These are phyloP conservation scores for Alloteropsis semialata DNA, from an alignment of 176 grass and related monocot species.

Conservation along the genomic window DNA sequence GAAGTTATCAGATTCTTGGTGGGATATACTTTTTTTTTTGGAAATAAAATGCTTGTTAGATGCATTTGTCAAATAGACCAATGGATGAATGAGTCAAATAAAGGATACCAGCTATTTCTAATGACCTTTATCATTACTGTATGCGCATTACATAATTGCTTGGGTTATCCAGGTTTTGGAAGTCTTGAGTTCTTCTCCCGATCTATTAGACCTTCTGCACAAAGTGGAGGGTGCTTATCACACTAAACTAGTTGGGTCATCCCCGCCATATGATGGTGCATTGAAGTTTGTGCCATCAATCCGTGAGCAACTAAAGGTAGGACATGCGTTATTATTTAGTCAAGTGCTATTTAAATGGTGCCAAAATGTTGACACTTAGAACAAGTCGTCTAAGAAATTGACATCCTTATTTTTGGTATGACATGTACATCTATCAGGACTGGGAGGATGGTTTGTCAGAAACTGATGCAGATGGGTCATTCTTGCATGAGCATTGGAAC, in stretches of 20 bases:
- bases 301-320: conserved; percentile 62
- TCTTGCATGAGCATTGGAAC: conserved; percentile 68
- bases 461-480: conserved; percentile 70
- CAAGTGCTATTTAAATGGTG: neutral
- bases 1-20: neutral
- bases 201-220: conserved; percentile 61
- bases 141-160: conserved; percentile 1
- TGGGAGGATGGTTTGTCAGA: conserved; percentile 82
- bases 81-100: neutral
- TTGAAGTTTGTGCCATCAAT: conserved; percentile 70
- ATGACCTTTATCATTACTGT: neutral
- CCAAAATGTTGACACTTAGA: neutral
- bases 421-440: conserved; percentile 47
- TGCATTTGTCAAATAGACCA: neutral
- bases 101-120: neutral
- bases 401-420: neutral
- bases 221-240: conserved; percentile 56
- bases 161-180: conserved; percentile 52
- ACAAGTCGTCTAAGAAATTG: neutral
- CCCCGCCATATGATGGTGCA: conserved; percentile 46
- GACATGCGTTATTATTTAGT: neutral
- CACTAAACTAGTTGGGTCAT: conserved; percentile 33
- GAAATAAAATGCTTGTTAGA: neutral
- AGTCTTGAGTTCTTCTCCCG: conserved; percentile 50
- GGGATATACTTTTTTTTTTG: neutral